Evolutionary conservation across 2,329 filamentous ascomycete genomes (phyloP).

Genomic region (Ceratocystis colombiana): DNA sequence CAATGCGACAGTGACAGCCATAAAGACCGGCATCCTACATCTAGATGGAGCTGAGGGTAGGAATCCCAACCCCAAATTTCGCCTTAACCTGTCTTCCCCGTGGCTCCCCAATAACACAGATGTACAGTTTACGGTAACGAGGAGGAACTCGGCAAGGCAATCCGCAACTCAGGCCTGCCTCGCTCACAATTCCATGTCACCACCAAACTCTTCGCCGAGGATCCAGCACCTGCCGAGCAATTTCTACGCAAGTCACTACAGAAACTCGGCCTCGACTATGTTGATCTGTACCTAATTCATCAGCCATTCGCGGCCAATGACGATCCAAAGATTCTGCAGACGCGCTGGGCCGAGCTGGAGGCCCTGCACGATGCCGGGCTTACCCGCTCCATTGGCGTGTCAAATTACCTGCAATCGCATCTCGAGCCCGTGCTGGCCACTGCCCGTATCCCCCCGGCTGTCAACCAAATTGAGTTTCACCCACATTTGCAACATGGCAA

Average conservation of each 20-base stretch:
- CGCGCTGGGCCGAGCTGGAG: constrained; percentile 51
- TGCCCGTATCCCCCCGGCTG: constrained; percentile 52
- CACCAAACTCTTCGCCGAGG: constrained; percentile 44
- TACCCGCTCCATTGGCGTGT: constrained; percentile 63
- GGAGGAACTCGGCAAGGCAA: constrained; percentile 59
- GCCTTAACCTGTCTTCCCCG: not conserved
- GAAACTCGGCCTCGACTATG: constrained; percentile 58
- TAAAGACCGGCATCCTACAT: constrained; percentile 60
- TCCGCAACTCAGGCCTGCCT: constrained; percentile 54
- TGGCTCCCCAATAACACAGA: not conserved
- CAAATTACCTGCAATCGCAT: constrained; percentile 55
- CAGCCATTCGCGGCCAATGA: constrained; percentile 44
- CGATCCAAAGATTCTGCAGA: constrained; percentile 39
- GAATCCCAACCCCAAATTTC: constrained; percentile 22
- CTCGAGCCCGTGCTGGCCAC: constrained; percentile 48
- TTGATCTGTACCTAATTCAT: constrained; percentile 61
- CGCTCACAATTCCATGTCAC: constrained; percentile 60
- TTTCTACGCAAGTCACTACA: constrained; percentile 51
- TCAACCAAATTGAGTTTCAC: constrained; percentile 76
- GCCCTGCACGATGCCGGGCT: constrained; percentile 57
- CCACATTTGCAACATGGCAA: constrained; percentile 60
- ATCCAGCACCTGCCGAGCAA: constrained; percentile 37
- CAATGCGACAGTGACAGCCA: constrained; percentile 48
- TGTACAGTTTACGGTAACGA: constrained; percentile 51
- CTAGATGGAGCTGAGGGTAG: constrained; percentile 64